These are phyloP conservation scores for Diplodia corticola DNA, from an alignment of 2,329 filamentous ascomycete species.

Conservation along the genomic window DNA sequence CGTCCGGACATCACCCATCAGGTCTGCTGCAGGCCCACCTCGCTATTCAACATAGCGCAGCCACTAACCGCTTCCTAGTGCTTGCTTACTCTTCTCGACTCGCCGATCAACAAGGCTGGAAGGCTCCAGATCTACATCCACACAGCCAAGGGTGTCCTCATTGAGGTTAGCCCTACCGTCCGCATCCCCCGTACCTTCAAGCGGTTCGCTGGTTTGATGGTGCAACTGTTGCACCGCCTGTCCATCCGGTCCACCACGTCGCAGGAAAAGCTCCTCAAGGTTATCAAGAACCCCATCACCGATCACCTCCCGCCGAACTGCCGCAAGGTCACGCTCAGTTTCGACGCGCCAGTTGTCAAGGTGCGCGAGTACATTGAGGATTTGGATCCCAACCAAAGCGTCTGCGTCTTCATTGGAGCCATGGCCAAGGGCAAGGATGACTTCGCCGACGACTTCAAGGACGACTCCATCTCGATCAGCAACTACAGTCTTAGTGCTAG, in stretches of 20 bases:
- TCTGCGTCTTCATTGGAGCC: slow-evolving; percentile 95
- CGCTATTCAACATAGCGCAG: slow-evolving; percentile 27
- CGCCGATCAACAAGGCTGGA: slow-evolving; percentile 97
- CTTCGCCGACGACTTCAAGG: slow-evolving; percentile 91
- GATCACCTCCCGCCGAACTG: slow-evolving; percentile 96
- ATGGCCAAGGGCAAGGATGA: slow-evolving; percentile 98
- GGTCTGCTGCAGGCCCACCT: slow-evolving; percentile 56
- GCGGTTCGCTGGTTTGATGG: slow-evolving; percentile 97
- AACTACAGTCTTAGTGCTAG: slow-evolving; percentile 97
- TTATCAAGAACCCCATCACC: slow-evolving; percentile 97
- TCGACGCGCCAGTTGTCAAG: slow-evolving; percentile 83
- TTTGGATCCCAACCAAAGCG: slow-evolving; percentile 80
- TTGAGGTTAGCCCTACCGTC: slow-evolving; percentile 96
- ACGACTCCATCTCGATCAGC: slow-evolving; percentile 97
- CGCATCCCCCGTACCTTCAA: slow-evolving; percentile 98
- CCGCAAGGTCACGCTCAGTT: slow-evolving; percentile 95
- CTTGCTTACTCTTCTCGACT: slow-evolving; percentile 93
- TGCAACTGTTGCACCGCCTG: slow-evolving; percentile 91
- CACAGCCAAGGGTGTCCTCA: slow-evolving; percentile 93
- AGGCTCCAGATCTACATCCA: slow-evolving; percentile 98
- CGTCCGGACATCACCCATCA: slow-evolving; percentile 98
- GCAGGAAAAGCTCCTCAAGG: slow-evolving; percentile 94
- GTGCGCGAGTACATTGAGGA: slow-evolving; percentile 85
- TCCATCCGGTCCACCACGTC: slow-evolving; percentile 96
- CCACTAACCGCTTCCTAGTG: slow-evolving; percentile 61